Percentiles rank a stretch among this genome's conserved stretches.
phyloP scores from a whole-genome alignment of 305 asterid genomes.

The Lippia alba region DNA sequence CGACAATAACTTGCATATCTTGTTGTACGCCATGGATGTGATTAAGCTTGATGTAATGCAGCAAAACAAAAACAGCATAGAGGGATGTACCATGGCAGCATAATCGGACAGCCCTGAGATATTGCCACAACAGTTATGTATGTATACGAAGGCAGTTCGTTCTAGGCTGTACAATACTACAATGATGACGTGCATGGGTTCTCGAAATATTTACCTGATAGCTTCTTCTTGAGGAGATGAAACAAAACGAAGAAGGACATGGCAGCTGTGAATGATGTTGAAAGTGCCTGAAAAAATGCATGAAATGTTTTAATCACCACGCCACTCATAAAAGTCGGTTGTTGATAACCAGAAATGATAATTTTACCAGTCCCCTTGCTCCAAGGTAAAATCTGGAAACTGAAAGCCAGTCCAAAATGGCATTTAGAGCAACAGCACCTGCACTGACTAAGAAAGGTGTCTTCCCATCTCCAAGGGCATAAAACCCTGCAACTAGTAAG shows the following conservation, averaged over 20 bases:
- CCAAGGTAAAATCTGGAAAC: slow-evolving; percentile 47
- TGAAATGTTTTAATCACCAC: no score
- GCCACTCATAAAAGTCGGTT: not conserved
- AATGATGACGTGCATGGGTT: no score
- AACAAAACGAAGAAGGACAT: slow-evolving; percentile 43
- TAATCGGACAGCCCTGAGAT: slow-evolving; percentile 42
- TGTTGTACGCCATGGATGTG: slow-evolving; percentile 39
- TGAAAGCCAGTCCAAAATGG: slow-evolving; percentile 53
- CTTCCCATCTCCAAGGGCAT: slow-evolving; percentile 54
- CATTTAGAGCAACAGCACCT: slow-evolving; percentile 51
- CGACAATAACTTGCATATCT: slow-evolving; percentile 26
- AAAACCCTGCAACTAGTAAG: slow-evolving; percentile 48
- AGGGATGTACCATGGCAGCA: slow-evolving; percentile 39
- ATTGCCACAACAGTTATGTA: not conserved
- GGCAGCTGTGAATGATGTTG: slow-evolving; percentile 52
- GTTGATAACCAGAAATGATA: not conserved
- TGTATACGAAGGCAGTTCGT: not conserved
- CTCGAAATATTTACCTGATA: slow-evolving; percentile 38
- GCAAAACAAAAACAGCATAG: slow-evolving; percentile 40
- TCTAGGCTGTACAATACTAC: no score
- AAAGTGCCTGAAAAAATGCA: slow-evolving; percentile 44
- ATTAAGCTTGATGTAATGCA: slow-evolving; percentile 42
- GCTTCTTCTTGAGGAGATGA: slow-evolving; percentile 51
- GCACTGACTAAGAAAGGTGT: slow-evolving; percentile 49
- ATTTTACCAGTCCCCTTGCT: slow-evolving; percentile 51